Percentiles rank a stretch among this genome's conserved stretches.
Conservation (phyloP, 176 grass and related monocot species). For the Lolium multiflorum region DNA sequence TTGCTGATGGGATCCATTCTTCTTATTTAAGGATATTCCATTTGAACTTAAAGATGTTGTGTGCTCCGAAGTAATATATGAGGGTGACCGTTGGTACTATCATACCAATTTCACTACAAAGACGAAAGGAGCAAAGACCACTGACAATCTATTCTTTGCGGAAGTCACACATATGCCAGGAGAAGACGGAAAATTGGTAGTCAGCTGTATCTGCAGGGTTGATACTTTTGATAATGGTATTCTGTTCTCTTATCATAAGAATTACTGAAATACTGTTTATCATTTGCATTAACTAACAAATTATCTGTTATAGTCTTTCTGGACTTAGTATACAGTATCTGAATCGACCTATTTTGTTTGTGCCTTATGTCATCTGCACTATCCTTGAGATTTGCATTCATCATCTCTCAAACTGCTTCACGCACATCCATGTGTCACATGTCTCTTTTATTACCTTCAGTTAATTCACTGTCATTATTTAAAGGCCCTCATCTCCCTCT, state of each 20-base stretch:
- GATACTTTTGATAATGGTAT: constrained; percentile 2
- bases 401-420: too few relatives aligned
- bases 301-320: too few relatives aligned
- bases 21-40: not conserved
- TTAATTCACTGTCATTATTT: not conserved
- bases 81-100: not conserved
- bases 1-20: not conserved
- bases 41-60: constrained; percentile 10
- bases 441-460: not conserved
- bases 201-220: not conserved
- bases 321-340: too few relatives aligned
- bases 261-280: too few relatives aligned
- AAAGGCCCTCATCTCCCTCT: not conserved
- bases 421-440: too few relatives aligned
- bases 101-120: constrained; percentile 21
- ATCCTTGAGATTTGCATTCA: too few relatives aligned
- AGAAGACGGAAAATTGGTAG: not conserved
- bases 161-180: not conserved
- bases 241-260: not conserved
- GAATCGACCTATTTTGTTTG: too few relatives aligned
- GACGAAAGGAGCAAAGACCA: not conserved
- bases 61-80: not conserved
- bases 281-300: too few relatives aligned
- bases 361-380: too few relatives aligned
- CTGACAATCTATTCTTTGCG: not conserved